Evolutionary conservation across 2,329 filamentous ascomycete species (phyloP), one percentile per base, ranked within the genome.

Genomic region (Orbilia blumenaviensis): DNA sequence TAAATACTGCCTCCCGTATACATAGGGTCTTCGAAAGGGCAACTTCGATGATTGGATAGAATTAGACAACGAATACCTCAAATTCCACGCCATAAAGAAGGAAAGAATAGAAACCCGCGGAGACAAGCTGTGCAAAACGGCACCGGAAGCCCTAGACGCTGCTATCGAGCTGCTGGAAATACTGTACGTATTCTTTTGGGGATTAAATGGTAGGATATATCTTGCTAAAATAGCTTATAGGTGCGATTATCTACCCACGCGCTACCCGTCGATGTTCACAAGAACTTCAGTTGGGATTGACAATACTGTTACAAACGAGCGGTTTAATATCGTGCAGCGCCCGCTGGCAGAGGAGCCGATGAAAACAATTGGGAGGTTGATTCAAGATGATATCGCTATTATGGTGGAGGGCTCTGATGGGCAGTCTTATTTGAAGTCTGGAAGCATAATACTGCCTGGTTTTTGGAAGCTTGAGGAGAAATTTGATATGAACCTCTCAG

Each of bases 381-480:
- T 92, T 2, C 92, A 95, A 82, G 93, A 96, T 80, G 92, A 96
- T 81, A 83, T 96, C 0, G 92, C 92, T 0, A 87, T 96, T 66
- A 94, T 96, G 92, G 86, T 94, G 79, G 92, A 95, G 82, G 86
- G 85, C 18, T 82, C 85, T 0, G 92, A 96, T 80, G 91, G 92
- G 0, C 88, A 93, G 81, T 94, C 94, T 84, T 92, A 93, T 81
- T 87, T 96, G 0, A 87, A 93, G 0, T 91, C 91, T 0, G 92
- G 92, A 0, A 87, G 90, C 0, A 89, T 95, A 69, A 85, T 95
- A 1, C 86, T 96, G 0, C 87, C 92, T 0, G 92, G 92, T 0
- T 96, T 96, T 85, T 96, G 92, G 92, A 87, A 91, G 1, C 85
- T 96, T 0, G 85, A 88, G 67, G 92, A 96, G 81, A 96, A 96